phyloP scores from a whole-genome alignment of 1,139 yeast genomes.

The Suhomyces yuchorum region DNA sequence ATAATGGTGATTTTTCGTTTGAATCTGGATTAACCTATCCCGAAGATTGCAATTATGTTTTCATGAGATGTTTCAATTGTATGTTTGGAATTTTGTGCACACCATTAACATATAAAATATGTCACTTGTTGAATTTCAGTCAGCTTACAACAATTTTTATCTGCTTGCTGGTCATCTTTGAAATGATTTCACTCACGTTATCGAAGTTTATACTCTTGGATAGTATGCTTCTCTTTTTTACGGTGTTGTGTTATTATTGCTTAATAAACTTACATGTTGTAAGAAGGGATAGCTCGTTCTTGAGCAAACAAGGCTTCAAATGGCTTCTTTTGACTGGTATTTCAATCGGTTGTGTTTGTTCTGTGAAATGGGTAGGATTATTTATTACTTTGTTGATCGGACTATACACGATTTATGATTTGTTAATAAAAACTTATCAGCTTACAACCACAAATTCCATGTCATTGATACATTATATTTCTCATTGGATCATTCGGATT shows the following conservation, averaged over 20 bases:
- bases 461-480: constrained; percentile 38
- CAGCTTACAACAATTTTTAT: constrained; percentile 54
- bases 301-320: constrained; percentile 46
- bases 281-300: constrained; percentile 38
- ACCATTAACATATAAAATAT: constrained; percentile 66
- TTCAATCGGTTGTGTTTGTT: constrained; percentile 87
- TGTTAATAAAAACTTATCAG: constrained; percentile 66
- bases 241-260: constrained; percentile 61
- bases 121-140: constrained; percentile 49
- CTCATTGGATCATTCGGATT: constrained; percentile 77
- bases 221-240: constrained; percentile 71
- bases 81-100: constrained; percentile 61
- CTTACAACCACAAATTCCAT: constrained; percentile 29
- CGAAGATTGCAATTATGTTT: constrained; percentile 50
- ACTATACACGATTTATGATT: constrained; percentile 74
- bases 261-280: constrained; percentile 55
- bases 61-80: constrained; percentile 70
- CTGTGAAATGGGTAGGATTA: constrained; percentile 95
- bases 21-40: constrained; percentile 64
- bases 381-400: constrained; percentile 86
- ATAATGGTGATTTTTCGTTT: constrained; percentile 65
- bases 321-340: constrained; percentile 75
- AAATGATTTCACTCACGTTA: constrained; percentile 63
- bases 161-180: constrained; percentile 62
- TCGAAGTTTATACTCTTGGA: constrained; percentile 74